Base-by-base conservation (phyloP, 78 protist genomes). In the Dictyostelium intermedium region DNA sequence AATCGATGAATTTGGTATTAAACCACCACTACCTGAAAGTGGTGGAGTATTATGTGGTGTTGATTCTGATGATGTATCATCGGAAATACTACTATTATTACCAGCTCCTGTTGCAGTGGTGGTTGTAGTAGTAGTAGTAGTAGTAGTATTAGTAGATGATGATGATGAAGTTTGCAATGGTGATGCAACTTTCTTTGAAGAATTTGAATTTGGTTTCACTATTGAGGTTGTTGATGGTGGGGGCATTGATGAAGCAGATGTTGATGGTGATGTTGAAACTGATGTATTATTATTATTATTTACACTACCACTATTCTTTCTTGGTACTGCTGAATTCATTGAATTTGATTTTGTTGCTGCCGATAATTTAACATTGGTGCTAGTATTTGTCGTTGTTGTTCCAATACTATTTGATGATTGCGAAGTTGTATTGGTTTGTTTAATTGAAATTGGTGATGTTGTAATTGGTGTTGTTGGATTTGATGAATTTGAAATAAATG, bases 1-100 rank as follows among this genome's bases (percentile, higher is more conserved):
- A 35, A 30, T 39, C 27, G 13, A 13, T 45, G 82, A 72, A 72
- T 32, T 72, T 72, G 60, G 50, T n/a, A 45, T 13, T 30, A 72
- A 25, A 27, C 39, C 32, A 11, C 39, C 23, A 25, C 81, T 43
- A 25, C 79, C 50, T 45, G 43, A 32, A 18, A 69, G n/a, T 20
- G 87, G 87, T 83, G 87, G 66, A 39, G 45, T 32, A 61, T 41
- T 82, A 61, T 56, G 61, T 32, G 79, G 39, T 72, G 79, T 72
- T 72, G 79, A 72, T 34, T 20, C 37, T 72, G 78, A n/a, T 37
- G 78, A 35, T 34, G 43, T 30, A 53, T 32, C 41, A 79, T 41
- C 84, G 16, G 73, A n/a, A 20, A 18, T 16, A 47, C 47, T 20
- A 81, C 14, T 56, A 56, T 34, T 45, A 56, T 30, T 81, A 14